Base-by-base conservation (phyloP, 257 asterid genomes). In the Rehmannia glutinosa region DNA sequence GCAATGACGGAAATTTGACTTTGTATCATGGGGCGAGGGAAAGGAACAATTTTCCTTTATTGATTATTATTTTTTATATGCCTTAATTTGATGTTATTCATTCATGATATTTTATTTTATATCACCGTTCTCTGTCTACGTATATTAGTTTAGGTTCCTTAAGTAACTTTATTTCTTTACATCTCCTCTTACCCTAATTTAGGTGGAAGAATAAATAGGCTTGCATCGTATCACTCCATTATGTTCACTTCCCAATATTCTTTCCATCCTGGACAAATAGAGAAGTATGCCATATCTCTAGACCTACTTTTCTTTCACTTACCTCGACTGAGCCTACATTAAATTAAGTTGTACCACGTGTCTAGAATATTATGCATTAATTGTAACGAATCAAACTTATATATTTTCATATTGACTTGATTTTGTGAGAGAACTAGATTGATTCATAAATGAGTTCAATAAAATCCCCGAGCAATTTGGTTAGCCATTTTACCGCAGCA, bases 1-100 rank as follows among this genome's bases (percentile, higher is more conserved):
- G 49, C 42, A 38, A 62, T 27, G n/a, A 59, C 2, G 32, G 9
- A 60, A 36, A 32, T 50, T 23, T 50, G 21, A 50, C 20, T 51
- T 64, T 62, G 38, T 39, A 50, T 61, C 50, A 27, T n/a, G n/a
- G n/a, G n/a, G n/a, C 51, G 52, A n/a, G 36, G 64, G 56, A 50
- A 27, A 25, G 12, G 64, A 42, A 8, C 30, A 60, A 28, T 15
- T 57, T 10, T 8, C 25, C 30, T 46, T 6, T 23, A 32, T 43
- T 51, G 16, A 43, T 12, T 23, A 35, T 41, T 17, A 12, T 56
- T 28, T 39, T 13, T 28, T 33, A 46, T 33, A 15, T 17, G 4
- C 28, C 15, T 30, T 41, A 11, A 38, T 1, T 2, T 5, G 53
- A 33, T 3, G 36, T 64, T 32, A 4, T 11, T 45, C 17, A 16